These are phyloP conservation scores for Xylaria curta DNA, from an alignment of 495 filamentous ascomycete genomes.

Conservation along the genomic window DNA sequence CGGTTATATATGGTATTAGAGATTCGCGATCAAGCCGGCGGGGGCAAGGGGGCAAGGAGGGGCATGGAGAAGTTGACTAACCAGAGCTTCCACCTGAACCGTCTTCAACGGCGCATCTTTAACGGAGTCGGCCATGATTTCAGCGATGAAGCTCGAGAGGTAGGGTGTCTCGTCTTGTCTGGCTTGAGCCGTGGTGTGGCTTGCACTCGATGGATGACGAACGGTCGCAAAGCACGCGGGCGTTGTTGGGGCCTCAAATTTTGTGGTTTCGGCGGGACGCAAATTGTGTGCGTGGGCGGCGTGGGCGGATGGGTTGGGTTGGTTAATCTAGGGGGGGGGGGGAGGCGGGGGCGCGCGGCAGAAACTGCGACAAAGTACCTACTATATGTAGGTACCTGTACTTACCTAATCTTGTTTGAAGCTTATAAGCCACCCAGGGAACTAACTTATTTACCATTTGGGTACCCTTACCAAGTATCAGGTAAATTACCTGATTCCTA, in stretches of 20 bases:
- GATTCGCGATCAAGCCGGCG: constrained; percentile 28
- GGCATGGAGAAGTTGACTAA: constrained; percentile 46
- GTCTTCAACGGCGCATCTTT: constrained; percentile 73
- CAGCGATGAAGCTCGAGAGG: constrained; percentile 17
- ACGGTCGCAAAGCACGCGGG: constrained; percentile 25
- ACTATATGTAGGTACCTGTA: not conserved
- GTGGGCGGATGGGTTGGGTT: constrained; percentile 30
- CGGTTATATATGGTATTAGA: constrained; percentile 23
- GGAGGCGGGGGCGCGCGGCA: constrained; percentile 27
- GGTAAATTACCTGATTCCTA: not conserved
- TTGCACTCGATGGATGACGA: constrained; percentile 23
- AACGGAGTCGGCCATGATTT: constrained; percentile 51
- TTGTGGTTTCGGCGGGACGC: constrained; percentile 33
- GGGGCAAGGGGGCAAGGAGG: constrained; percentile 16
- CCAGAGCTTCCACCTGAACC: constrained; percentile 86
- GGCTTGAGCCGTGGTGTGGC: constrained; percentile 23
- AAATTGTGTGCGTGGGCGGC: constrained; percentile 44
- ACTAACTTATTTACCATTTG: not conserved
- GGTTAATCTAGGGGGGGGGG: not conserved
- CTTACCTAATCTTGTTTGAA: not conserved
- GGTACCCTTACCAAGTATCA: not conserved
- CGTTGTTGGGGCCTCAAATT: constrained; percentile 27
- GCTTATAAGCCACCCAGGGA: too few species aligned
- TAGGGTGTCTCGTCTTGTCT: constrained; percentile 8
- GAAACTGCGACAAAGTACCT: constrained; percentile 11